phyloP scores from a whole-genome alignment of 352 stramenopile genomes.

The Blastocystis sp. region DNA sequence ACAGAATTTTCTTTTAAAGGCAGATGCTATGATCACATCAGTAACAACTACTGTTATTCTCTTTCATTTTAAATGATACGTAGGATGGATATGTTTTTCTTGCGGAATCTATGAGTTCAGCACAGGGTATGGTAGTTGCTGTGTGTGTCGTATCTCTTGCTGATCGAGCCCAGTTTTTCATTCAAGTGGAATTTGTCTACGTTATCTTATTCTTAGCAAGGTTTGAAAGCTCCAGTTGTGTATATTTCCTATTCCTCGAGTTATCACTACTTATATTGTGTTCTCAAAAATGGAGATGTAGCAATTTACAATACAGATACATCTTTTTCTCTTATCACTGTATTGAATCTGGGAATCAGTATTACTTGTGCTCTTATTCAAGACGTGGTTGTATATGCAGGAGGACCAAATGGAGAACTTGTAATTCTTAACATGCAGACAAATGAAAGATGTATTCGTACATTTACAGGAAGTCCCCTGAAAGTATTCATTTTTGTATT shows the following conservation, averaged over 20 bases:
- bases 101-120: neutral
- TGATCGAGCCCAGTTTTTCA: neutral
- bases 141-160: neutral
- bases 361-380: neutral
- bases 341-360: neutral
- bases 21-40: neutral
- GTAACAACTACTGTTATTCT: neutral
- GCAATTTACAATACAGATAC: neutral
- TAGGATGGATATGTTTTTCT: neutral
- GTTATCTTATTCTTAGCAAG: neutral
- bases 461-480: neutral
- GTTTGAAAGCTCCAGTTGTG: neutral
- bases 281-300: neutral
- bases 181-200: neutral
- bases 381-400: neutral
- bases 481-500: too few species aligned
- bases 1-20: neutral
- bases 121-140: neutral
- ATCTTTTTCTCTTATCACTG: neutral
- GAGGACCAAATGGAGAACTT: neutral
- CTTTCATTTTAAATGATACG: neutral
- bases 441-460: neutral
- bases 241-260: neutral
- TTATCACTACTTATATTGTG: neutral
- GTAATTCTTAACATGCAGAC: neutral